These are phyloP conservation scores for Kwoniella pini DNA, from an alignment of 768 basidiomycete species.

Conservation along the genomic window DNA sequence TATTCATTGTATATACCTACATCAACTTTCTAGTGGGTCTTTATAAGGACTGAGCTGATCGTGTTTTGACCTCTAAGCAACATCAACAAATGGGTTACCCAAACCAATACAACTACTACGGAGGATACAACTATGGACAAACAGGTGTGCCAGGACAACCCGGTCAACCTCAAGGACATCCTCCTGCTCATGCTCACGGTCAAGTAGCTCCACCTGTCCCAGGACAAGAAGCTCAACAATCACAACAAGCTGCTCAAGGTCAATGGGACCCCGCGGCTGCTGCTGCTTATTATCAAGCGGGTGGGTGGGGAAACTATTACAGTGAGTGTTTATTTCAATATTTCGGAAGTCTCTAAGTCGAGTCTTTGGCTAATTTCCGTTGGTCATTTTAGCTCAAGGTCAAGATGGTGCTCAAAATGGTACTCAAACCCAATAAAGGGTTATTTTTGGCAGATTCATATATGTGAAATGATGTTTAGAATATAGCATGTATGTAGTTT, in stretches of 20 bases:
- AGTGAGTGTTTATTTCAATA: too few relatives aligned
- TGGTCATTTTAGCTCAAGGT: constrained; percentile 32
- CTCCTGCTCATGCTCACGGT: neutral
- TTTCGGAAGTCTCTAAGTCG: too few relatives aligned
- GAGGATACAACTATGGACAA: constrained; percentile 43
- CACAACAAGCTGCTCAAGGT: constrained; percentile 10
- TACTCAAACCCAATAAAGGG: constrained; percentile 14
- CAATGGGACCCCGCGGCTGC: constrained; percentile 41
- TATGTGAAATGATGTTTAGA: neutral
- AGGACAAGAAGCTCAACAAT: neutral
- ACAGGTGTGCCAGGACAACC: constrained; percentile 44
- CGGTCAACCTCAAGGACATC: constrained; percentile 22
- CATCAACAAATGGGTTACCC: constrained; percentile 31
- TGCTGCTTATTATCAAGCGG: constrained; percentile 31
- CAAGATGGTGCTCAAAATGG: constrained; percentile 22
- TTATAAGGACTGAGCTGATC: constrained; percentile 56
- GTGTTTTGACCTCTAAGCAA: constrained; percentile 1
- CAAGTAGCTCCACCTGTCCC: constrained; percentile 5
- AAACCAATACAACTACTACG: constrained; percentile 39
- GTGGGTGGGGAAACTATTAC: constrained; percentile 45
- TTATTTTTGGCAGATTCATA: neutral
- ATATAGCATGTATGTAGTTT: neutral
- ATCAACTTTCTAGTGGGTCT: too few relatives aligned
- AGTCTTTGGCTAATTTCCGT: too few relatives aligned
- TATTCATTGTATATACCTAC: neutral